Evolutionary conservation across 2,329 filamentous ascomycete species (phyloP).

Genomic region (Zasmidium citrigriseum): DNA sequence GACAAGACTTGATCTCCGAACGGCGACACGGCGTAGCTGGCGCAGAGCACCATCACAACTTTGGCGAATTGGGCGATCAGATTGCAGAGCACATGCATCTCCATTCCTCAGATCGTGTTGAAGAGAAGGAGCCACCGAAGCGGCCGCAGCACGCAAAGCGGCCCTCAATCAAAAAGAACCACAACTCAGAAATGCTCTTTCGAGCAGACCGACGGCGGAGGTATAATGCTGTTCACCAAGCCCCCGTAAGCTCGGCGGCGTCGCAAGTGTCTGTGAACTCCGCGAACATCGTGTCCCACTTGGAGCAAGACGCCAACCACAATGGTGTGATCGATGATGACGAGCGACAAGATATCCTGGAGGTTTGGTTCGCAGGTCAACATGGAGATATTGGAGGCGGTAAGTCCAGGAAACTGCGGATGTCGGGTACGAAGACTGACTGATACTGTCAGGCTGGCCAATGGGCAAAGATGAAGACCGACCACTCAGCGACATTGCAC

Average conservation of each 20-base stretch:
- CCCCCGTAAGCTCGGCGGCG: conserved; percentile 28
- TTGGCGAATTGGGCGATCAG: neutral
- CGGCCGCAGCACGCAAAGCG: neutral
- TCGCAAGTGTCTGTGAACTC: conserved; percentile 30
- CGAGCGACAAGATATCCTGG: conserved; percentile 68
- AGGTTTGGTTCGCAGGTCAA: conserved; percentile 71
- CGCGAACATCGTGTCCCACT: conserved; percentile 5
- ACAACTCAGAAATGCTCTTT: conserved; percentile 13
- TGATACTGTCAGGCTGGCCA: conserved; percentile 3
- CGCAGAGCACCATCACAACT: neutral
- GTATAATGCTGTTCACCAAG: neutral
- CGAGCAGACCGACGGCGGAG: conserved; percentile 11
- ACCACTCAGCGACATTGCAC: conserved; percentile 16
- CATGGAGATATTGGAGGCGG: conserved; percentile 51
- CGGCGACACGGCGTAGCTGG: conserved; percentile 12
- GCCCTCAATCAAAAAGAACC: conserved; percentile 9
- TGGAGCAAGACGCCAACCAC: conserved; percentile 24
- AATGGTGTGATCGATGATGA: conserved; percentile 36
- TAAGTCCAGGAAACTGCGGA: too few relatives aligned
- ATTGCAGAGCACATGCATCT: conserved; percentile 2
- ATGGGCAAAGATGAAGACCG: conserved; percentile 9
- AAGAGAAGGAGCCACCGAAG: conserved; percentile 1
- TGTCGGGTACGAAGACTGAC: too few relatives aligned
- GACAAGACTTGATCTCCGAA: conserved; percentile 65
- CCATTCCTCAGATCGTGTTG: neutral